These are phyloP conservation scores for Raphanus sativus DNA, from an alignment of 345 rosid genomes.

Conservation along the genomic window DNA sequence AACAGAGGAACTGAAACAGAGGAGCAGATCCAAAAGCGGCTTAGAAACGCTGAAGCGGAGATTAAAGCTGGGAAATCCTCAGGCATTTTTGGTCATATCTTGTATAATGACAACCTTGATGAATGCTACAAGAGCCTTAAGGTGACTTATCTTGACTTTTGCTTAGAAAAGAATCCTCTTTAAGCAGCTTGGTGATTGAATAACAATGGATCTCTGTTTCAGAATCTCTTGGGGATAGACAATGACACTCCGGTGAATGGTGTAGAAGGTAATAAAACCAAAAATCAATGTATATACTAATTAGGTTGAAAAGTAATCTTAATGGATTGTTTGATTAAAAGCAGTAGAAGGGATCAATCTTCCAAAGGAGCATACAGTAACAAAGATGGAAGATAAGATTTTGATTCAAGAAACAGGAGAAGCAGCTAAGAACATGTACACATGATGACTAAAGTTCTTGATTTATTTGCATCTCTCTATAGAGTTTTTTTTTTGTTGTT, in stretches of 20 bases:
- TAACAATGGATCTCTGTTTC: constrained; percentile 29
- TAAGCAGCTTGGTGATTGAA: background rate
- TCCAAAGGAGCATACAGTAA: constrained; percentile 56
- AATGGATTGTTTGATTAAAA: constrained; percentile 41
- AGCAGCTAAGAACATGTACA: constrained; percentile 56
- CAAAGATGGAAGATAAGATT: constrained; percentile 55
- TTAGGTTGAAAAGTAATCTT: background rate
- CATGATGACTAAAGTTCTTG: background rate
- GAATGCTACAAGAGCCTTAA: constrained; percentile 79
- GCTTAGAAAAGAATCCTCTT: constrained; percentile 4
- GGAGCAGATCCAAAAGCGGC: constrained; percentile 81
- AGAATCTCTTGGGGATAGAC: constrained; percentile 69
- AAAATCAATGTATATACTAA: background rate
- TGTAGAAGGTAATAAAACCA: constrained; percentile 52
- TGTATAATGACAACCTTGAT: constrained; percentile 72
- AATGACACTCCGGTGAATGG: constrained; percentile 42
- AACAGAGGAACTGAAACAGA: constrained; percentile 87
- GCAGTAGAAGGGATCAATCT: constrained; percentile 60
- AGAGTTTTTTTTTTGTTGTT: background rate
- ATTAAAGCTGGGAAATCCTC: constrained; percentile 72
- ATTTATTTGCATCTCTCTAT: background rate
- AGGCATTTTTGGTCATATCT: constrained; percentile 63
- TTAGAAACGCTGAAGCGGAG: constrained; percentile 72
- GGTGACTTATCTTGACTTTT: constrained; percentile 45
- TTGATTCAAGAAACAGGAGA: constrained; percentile 50